A percentile compares a stretch with the other conserved stretches of the same genome.
phyloP scores from a whole-genome alignment of 75 land plant species.

The Picea glauca region DNA sequence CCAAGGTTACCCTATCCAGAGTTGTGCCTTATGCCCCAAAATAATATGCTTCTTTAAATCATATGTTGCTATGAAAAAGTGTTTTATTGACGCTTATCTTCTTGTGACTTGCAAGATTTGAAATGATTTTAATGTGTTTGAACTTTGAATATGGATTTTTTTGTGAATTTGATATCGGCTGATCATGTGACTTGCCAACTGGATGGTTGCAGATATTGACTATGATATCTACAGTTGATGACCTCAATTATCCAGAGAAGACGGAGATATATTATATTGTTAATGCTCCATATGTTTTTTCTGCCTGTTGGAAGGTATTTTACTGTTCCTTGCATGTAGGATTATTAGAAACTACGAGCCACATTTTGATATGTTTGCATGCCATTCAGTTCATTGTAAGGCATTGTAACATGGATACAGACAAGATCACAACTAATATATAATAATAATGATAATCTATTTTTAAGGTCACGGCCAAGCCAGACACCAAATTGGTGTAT shows the following conservation, averaged over 20 bases:
- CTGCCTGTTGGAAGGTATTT: constrained; percentile 97
- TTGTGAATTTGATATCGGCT: neutral
- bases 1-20: too few relatives aligned
- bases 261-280: constrained; percentile 94
- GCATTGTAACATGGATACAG: neutral
- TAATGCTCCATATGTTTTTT: constrained; percentile 93
- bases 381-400: too few relatives aligned
- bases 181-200: neutral
- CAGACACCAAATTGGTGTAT: too few relatives aligned
- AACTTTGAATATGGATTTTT: neutral
- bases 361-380: too few relatives aligned
- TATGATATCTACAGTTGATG: constrained; percentile 86
- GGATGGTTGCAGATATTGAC: constrained; percentile 66
- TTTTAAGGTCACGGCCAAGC: too few relatives aligned
- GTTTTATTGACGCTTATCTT: neutral
- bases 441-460: too few relatives aligned
- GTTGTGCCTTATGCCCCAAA: too few relatives aligned
- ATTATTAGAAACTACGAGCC: neutral
- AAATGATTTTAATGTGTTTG: neutral
- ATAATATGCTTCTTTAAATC: neutral
- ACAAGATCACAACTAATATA: neutral
- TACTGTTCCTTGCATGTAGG: neutral
- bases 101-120: neutral
- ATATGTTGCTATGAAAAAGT: neutral
- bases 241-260: constrained; percentile 98